Evolutionary conservation across 371 early-diverging fungal species (phyloP), one percentile per base, ranked within the genome.

Genomic region (Mucor circinelloides): DNA sequence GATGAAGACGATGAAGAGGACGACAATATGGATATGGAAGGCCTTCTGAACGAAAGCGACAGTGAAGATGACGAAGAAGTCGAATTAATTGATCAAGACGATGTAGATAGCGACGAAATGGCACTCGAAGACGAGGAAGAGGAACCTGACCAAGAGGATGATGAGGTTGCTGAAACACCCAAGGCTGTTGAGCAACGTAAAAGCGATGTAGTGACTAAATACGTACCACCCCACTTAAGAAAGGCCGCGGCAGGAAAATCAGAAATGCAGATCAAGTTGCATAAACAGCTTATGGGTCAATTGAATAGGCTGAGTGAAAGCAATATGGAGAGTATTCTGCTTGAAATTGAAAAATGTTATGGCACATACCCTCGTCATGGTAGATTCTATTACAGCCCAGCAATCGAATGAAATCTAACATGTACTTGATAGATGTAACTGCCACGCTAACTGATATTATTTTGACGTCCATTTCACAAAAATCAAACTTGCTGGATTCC

Each of bases 151-250:
- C 62, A 56, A 15, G 65, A 60, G n/a, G 63, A 64, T 6, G 70
- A 63, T 32, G 61, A 38, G 44, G 15, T 27, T 38, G n/a, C 28
- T 6, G 23, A 62, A 63, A 42, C 54, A 46, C 34, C 21, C 40
- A 50, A 62, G 54, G 9, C 50, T 50, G 9, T 13, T 2, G 36
- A 32, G 6, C 50, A 63, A 27, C 25, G 50, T 34, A 70, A 67
- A 25, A 42, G 32, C 30, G 58, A 23, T 23, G 64, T 68, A 12
- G 54, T 62, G 12, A 55, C 66, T 4, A 94, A 93, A 82, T 98
- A 67, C 67, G 79, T 97, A 9, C 98, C 98, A 23, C 97, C 98
- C 50, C 93, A 95, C 64, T 83, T 97, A 34, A 92, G 97, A 67
- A 85, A 82, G 60, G 74, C 77, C 44, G 68, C 85, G 4, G 67